Base-by-base conservation (phyloP, 2,329 filamentous ascomycete species). In the Stromatinia cepivora region DNA sequence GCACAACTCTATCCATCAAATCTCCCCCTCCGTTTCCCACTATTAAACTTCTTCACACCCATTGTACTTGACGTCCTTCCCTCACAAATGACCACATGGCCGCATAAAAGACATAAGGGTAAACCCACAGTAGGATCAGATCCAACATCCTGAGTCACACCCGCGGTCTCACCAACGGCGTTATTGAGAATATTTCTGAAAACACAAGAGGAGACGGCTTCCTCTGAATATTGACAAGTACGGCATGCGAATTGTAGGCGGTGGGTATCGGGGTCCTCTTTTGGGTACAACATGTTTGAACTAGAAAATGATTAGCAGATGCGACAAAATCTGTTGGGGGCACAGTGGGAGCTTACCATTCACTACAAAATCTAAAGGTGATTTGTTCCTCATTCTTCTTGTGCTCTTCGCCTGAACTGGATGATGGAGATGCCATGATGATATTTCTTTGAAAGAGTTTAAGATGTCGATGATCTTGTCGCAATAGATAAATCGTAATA, bases 101-200 rank as follows among this genome's bases (percentile, higher is more conserved):
- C 84, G 75, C 84, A 86, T 70, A 80, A 77, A 67, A 83, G 78
- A 78, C 84, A 87, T 71, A 80, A 75, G 75, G 81, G 76, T 75
- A 76, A 79, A 97, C 94, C 87, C 90, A 99, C 94, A 89, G 96
- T 99, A 82, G 95, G 95, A 87, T 99, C 95, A 78, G 92, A 94
- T 79, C 91, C 93, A 78, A 99, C 94, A 82, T 99, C 96, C 81
- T 97, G 93, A 72, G 94, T 97, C 77, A 98, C 94, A 82, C 96
- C 95, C 70, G 95, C 94, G 53, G 94, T 98, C 82, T 97, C 95
- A 77, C 94, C 93, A 36, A 94, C 92, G 71, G 92, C 91, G 79
- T 91, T 96, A 82, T 93, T 93, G 77, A 99, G 89, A 75, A 94
- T 88, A 81, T 98, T 97, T 80, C 96, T 92, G 84, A 95, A 99